These are phyloP conservation scores for Amborella trichopoda DNA, from an alignment of 164 flowering plant species.

Conservation along the genomic window DNA sequence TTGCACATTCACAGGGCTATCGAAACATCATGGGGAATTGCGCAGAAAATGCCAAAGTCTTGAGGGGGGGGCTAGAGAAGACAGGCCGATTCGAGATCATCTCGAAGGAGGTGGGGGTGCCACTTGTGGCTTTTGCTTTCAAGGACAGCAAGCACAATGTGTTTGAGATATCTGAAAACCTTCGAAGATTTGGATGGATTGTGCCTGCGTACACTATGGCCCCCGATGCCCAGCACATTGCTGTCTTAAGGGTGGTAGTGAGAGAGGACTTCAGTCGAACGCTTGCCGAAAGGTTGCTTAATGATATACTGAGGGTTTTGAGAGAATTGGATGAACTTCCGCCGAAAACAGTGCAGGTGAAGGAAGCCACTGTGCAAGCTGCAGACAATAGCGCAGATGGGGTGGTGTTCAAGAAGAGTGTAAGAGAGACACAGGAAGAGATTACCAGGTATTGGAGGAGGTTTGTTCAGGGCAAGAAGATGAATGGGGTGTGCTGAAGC, in stretches of 20 bases:
- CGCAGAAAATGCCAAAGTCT: constrained; percentile 30
- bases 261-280: constrained; percentile 61
- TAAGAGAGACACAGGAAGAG: constrained; percentile 12
- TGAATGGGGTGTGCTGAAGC: neutral
- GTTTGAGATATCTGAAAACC: constrained; percentile 35
- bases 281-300: constrained; percentile 37
- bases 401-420: constrained; percentile 12
- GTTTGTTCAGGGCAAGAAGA: constrained; percentile 17
- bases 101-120: constrained; percentile 57
- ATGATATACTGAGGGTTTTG: constrained; percentile 31
- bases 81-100: constrained; percentile 41
- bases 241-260: constrained; percentile 31
- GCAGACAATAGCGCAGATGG: constrained; percentile 2
- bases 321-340: constrained; percentile 27
- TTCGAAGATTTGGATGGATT: constrained; percentile 58
- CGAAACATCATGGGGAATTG: constrained; percentile 43
- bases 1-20: constrained; percentile 32
- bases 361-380: constrained; percentile 17
- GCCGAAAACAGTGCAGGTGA: constrained; percentile 5
- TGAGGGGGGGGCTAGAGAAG: constrained; percentile 33
- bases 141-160: constrained; percentile 40
- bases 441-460: constrained; percentile 26
- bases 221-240: constrained; percentile 18
- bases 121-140: constrained; percentile 47
- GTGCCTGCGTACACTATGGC: constrained; percentile 46